phyloP scores from a whole-genome alignment of 2,329 filamentous ascomycete genomes.

The Penicillium sp. region DNA sequence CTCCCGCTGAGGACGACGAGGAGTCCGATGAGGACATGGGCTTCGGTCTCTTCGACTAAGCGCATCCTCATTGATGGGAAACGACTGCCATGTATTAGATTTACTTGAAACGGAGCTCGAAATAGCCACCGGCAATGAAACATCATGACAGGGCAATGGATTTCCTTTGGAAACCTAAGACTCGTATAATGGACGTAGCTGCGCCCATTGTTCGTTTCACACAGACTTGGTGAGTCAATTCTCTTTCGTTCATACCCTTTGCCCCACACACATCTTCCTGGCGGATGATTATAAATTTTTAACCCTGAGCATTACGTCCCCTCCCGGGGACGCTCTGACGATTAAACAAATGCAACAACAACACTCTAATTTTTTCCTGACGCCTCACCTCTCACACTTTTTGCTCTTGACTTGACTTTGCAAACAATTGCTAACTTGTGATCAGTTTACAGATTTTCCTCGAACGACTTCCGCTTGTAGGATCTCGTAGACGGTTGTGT shows the following conservation, averaged over 20 bases:
- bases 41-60: constrained; percentile 78
- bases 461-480: constrained; percentile 7
- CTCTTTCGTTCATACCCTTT: constrained; percentile 10
- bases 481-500: constrained; percentile 16
- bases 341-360: constrained; percentile 61
- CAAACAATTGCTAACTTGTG: constrained; percentile 26
- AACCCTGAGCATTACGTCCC: constrained; percentile 57
- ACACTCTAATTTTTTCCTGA: constrained; percentile 76
- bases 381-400: constrained; percentile 27
- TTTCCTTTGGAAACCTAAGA: constrained; percentile 18
- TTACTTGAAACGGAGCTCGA: constrained; percentile 30
- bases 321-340: constrained; percentile 52
- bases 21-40: constrained; percentile 65
- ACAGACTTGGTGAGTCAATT: constrained; percentile 28
- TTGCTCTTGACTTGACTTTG: constrained; percentile 11
- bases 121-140: constrained; percentile 37
- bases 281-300: constrained; percentile 68
- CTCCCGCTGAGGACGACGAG: constrained; percentile 66
- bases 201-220: constrained; percentile 34
- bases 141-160: constrained; percentile 30
- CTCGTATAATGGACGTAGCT: constrained; percentile 37
- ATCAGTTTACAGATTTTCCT: constrained; percentile 18
- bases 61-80: constrained; percentile 28
- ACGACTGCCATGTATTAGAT: constrained; percentile 43
- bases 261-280: constrained; percentile 17